Evolutionary conservation across 495 filamentous ascomycete species (phyloP).

Genomic region (Pyrenula aspistea): DNA sequence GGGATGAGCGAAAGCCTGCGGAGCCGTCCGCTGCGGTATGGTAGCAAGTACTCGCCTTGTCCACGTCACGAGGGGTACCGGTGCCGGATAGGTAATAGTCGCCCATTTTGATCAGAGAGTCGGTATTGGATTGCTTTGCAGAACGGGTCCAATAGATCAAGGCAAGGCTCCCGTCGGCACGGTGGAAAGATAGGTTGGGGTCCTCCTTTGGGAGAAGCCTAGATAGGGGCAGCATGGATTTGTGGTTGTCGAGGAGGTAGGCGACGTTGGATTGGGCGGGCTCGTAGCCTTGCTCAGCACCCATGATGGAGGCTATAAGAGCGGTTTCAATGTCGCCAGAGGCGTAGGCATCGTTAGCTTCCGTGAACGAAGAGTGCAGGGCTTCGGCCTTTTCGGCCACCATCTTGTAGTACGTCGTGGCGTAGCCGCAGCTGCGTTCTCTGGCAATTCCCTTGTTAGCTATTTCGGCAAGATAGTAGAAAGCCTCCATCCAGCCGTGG

Average conservation of each 20-base stretch:
- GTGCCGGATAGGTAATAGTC: conserved; percentile 85
- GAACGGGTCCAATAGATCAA: conserved; percentile 95
- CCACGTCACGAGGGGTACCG: conserved; percentile 57
- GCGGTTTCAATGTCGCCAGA: conserved; percentile 78
- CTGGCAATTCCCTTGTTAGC: conserved; percentile 68
- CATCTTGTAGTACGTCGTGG: conserved; percentile 85
- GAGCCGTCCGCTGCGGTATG: conserved; percentile 70
- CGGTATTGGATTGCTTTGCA: conserved; percentile 84
- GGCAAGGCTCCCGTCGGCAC: conserved; percentile 56
- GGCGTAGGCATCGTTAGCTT: conserved; percentile 77
- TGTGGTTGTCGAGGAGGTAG: conserved; percentile 74
- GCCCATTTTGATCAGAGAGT: conserved; percentile 94
- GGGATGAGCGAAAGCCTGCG: conserved; percentile 66
- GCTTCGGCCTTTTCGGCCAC: conserved; percentile 83
- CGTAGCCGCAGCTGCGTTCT: conserved; percentile 68
- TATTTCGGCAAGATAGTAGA: conserved; percentile 91
- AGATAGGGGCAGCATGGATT: conserved; percentile 44
- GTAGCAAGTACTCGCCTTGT: conserved; percentile 91
- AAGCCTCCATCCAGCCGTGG: conserved; percentile 82
- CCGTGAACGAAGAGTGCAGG: conserved; percentile 70
- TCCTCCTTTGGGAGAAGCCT: conserved; percentile 26
- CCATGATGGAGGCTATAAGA: conserved; percentile 75
- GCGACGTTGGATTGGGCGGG: conserved; percentile 88
- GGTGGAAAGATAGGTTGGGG: neutral
- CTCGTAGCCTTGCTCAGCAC: conserved; percentile 94